Base-by-base conservation (phyloP, 1,284 basidiomycete genomes). In the Pseudozyma thailandica region DNA sequence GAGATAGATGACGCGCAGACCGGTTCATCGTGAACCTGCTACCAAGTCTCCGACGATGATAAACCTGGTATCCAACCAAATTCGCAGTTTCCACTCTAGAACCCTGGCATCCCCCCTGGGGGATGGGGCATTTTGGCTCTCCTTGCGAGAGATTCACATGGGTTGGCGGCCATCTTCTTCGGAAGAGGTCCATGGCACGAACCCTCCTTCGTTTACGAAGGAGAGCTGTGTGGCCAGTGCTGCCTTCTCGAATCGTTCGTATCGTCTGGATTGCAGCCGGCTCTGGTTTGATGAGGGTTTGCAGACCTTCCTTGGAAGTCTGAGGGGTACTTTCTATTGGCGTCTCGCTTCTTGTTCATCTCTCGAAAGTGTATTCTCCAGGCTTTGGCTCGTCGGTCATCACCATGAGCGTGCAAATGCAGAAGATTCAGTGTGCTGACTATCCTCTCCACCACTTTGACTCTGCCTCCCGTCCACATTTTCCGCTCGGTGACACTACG, bases 81-180 rank as follows among this genome's bases (percentile, higher is more conserved):
- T 82, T 82, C 80, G 80, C 80, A 82, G 80, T 82, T 82, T 82
- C 80, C 79, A 81, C 80, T 82, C 80, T 81, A 82, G 71, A 65
- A 62, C 75, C 79, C 77, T 57, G 37, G 75, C 76, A 78, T 63
- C 74, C 68, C 66, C 66, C 55, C 37, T 60, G 30, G 55, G 66
- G 64, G 73, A 59, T 78, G 79, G 77, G 54, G 75, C 71, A 69
- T 53, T 52, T 64, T 75, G 79, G 79, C 79, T 81, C 80, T 78
- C 76, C 69, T 66, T 50, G 58, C 71, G 75, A 82, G 78, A 81
- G 77, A 78, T 69, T 74, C 72, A 63, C 50, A 68, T 72, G 62
- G 63, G 57, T 50, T 50, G 35, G 61, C 65, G 65, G 75, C 79
- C 78, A 75, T 75, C 78, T 72, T 74, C 44, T 51, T 58, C 23